Base-by-base conservation (phyloP, 2,329 filamentous ascomycete genomes). In the Venturia nashicola region DNA sequence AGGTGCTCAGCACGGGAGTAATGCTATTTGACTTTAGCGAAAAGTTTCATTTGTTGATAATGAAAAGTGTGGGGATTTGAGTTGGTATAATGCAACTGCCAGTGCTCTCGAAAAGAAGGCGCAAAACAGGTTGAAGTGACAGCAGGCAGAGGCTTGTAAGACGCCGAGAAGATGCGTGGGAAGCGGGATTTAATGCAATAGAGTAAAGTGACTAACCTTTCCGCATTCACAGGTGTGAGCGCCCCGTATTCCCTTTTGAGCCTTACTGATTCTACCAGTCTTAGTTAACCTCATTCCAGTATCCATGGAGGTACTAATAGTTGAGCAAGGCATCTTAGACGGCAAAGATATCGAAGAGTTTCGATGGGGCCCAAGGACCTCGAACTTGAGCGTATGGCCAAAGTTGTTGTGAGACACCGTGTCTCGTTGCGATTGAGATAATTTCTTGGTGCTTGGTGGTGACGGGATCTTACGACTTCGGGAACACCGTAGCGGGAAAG, bases 1-100 rank as follows among this genome's bases (percentile, higher is more conserved):
- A 80, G 67, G 65, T 80, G 78, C 67, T 80, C 78, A 27, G 76
- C 77, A 44, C 78, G 73, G 14, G 77, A 79, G 68, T 79, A 80
- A 14, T 74, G 76, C 77, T 79, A 65, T 34, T 27, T 8, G 4
- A 44, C 16, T 1, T 60, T 42, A 44, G 36, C 42, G n/a, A 60
- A n/a, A 2, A 27, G 9, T 23, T 60, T n/a, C 14, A 8, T 8
- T 2, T 36, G 9, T 36, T 59, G 36, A 16, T 43, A 18, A 40
- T 11, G 23, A 20, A 8, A n/a, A 60, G 36, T 23, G 20, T 4
- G 5, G 7, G 36, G 5, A 27, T 7, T 23, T 42, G 36, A 44
- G 36, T 8, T 23, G n/a, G 57, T 27, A 42, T 42, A 59, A 51
- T 44, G 23, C 16, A 61, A 59, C 61, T 32, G 23, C 34, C 18